Evolutionary conservation across 208 protist species (phyloP).

Genomic region (Trypanosoma lewisi): DNA sequence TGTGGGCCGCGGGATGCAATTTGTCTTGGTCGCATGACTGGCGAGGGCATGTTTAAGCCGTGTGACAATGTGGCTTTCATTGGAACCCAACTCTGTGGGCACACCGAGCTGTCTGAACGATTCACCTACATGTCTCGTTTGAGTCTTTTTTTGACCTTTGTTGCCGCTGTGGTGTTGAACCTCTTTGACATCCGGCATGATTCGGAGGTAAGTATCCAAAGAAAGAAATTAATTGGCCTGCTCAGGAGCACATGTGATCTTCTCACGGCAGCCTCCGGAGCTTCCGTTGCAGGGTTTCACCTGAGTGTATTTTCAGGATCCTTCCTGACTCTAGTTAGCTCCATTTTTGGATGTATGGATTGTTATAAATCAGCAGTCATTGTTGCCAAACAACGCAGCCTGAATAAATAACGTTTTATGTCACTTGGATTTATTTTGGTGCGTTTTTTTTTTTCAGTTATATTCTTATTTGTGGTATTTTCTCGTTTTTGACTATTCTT

Average conservation of each 20-base stretch:
- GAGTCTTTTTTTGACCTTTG: slow-evolving; percentile 68
- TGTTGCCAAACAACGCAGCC: not conserved
- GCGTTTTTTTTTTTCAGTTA: not conserved
- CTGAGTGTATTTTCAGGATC: slow-evolving; percentile 24
- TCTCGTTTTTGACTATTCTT: not conserved
- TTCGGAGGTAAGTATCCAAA: slow-evolving; percentile 31
- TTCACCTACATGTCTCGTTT: slow-evolving; percentile 43
- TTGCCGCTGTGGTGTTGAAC: slow-evolving; percentile 52
- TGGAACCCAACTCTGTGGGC: slow-evolving; percentile 41
- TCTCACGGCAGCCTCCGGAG: slow-evolving; percentile 33
- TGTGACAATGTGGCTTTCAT: slow-evolving; percentile 79
- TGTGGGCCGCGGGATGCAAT: slow-evolving; percentile 54
- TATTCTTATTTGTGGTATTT: not conserved
- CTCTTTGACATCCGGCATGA: slow-evolving; percentile 55
- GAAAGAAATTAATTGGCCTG: slow-evolving; percentile 40
- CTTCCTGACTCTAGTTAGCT: slow-evolving; percentile 64
- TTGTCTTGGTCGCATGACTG: slow-evolving; percentile 59
- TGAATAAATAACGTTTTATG: not conserved
- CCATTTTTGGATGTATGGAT: slow-evolving; percentile 44
- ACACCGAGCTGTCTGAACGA: slow-evolving; percentile 25
- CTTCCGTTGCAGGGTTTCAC: slow-evolving; percentile 9
- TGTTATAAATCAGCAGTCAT: slow-evolving; percentile 4
- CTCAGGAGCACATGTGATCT: slow-evolving; percentile 74
- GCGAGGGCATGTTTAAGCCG: slow-evolving; percentile 74
- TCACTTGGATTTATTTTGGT: too few relatives aligned